Base-by-base conservation (phyloP, 2,329 filamentous ascomycete species). In the Penicillium sp. region DNA sequence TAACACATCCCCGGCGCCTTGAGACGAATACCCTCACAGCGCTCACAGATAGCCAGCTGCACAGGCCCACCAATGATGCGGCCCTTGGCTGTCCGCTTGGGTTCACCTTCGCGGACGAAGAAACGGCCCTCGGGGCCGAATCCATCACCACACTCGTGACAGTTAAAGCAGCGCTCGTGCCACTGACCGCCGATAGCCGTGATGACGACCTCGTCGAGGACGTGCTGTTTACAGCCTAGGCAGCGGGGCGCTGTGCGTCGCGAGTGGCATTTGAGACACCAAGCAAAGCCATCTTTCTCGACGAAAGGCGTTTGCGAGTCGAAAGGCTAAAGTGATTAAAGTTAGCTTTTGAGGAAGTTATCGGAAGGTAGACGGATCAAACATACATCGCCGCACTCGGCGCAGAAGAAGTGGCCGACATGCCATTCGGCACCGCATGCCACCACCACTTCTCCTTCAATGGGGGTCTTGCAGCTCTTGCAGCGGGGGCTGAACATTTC, bases 341-440 rank as follows among this genome's bases (percentile, higher is more conserved):
- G 31, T 58, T 14, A 55, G 57, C 64, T 57, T 57, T 67, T 54
- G 34, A 50, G 18, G 24, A 3, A 13, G 10, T 36, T 3, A 40
- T 38, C 4, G 31, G 16, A 29, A 10, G 10, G 16, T 18, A 45
- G 39, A n/a, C 22, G 7, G 11, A 6, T 6, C 4, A 38, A 52
- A 59, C 75, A 55, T 72, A 79, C 77, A 76, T 99, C 93, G 62
- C 94, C 94, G 71, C 94, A 99, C 79, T 99, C 92, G 40, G 94
- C 94, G 70, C 94, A 99, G 82, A 99, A 99, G 78, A 99, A 99
- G 76, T 99, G 94, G 0, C 94, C 94, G 49, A 90, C 89, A 72
- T 99, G 94, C 90, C 91, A 99, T 75, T 96, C 92, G n/a, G 88
- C 85, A 1, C 94, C 94, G 53, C 96, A 90, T 1, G 94, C 94